Conservation (phyloP, 2,329 filamentous ascomycete species). For the Neodidymelliopsis sp. region DNA sequence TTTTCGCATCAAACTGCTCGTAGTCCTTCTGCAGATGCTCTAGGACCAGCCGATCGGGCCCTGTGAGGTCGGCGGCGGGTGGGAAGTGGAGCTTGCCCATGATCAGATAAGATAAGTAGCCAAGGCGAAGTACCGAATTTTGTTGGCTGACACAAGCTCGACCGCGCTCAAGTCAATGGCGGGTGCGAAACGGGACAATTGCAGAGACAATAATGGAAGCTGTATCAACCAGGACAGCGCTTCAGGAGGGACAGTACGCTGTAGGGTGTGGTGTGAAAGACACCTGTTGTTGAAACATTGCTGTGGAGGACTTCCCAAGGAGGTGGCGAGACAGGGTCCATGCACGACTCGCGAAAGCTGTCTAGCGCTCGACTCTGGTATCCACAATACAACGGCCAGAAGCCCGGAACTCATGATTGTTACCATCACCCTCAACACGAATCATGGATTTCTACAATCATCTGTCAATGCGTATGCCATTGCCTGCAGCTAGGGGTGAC, state of each 20-base stretch:
- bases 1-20: slow-evolving; percentile 23
- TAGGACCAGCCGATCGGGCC: slow-evolving; percentile 41
- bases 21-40: slow-evolving; percentile 41
- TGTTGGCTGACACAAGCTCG: background rate
- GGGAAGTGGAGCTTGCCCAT: slow-evolving; percentile 45
- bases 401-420: too few species aligned
- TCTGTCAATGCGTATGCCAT: too few species aligned
- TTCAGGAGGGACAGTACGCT: background rate
- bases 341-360: slow-evolving; percentile 9
- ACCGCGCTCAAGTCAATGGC: slow-evolving; percentile 15
- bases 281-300: slow-evolving; percentile 10
- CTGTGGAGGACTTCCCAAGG: slow-evolving; percentile 11
- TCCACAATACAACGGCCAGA: background rate
- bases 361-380: slow-evolving; percentile 1
- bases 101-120: slow-evolving; percentile 1
- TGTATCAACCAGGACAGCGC: background rate
- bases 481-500: too few species aligned
- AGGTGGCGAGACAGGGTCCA: slow-evolving; percentile 22
- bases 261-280: slow-evolving; percentile 5
- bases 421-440: too few species aligned
- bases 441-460: too few species aligned
- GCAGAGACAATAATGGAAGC: background rate
- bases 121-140: background rate
- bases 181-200: background rate
- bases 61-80: slow-evolving; percentile 41